Percentiles rank a stretch among this genome's conserved stretches.
Conservation (phyloP, 2,329 filamentous ascomycete genomes). For the Cladophialophora exuberans region DNA sequence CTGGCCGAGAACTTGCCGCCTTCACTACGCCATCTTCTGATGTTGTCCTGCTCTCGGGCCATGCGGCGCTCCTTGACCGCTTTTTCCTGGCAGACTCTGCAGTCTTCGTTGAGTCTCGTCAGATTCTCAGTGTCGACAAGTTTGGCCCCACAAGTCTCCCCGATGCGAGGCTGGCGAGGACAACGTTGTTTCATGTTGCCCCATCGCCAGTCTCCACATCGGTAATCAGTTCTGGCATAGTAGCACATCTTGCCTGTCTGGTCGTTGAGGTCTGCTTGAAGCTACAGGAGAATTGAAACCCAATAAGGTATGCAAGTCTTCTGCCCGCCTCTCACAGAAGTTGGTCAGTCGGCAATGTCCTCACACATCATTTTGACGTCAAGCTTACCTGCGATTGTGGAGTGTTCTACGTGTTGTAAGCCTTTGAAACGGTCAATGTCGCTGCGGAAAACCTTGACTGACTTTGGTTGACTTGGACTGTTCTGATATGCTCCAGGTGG, state of each 20-base stretch:
- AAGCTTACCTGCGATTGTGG: slow-evolving; percentile 1
- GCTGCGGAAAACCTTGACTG: not conserved
- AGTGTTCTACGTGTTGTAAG: not conserved
- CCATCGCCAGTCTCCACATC: slow-evolving; percentile 35
- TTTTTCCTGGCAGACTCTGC: slow-evolving; percentile 32
- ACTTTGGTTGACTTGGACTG: too few species aligned
- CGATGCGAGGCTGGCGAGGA: slow-evolving; percentile 32
- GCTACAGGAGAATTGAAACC: not conserved
- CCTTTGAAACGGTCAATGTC: not conserved
- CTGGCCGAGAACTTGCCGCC: slow-evolving; percentile 27
- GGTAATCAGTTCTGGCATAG: slow-evolving; percentile 28
- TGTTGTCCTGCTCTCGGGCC: slow-evolving; percentile 28
- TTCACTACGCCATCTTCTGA: slow-evolving; percentile 29
- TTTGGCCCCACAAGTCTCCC: slow-evolving; percentile 32
- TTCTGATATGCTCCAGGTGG: too few species aligned
- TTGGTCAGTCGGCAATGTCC: not conserved
- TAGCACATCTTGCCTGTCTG: slow-evolving; percentile 29
- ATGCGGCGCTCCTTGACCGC: slow-evolving; percentile 27
- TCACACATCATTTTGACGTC: not conserved
- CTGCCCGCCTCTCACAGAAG: not conserved
- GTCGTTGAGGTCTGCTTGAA: not conserved
- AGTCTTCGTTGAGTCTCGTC: slow-evolving; percentile 23
- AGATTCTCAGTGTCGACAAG: slow-evolving; percentile 25
- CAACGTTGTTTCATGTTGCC: slow-evolving; percentile 35
- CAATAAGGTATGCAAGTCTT: not conserved